These are phyloP conservation scores for Abrus pulchellus DNA, from an alignment of 306 rosid genomes.

Conservation along the genomic window DNA sequence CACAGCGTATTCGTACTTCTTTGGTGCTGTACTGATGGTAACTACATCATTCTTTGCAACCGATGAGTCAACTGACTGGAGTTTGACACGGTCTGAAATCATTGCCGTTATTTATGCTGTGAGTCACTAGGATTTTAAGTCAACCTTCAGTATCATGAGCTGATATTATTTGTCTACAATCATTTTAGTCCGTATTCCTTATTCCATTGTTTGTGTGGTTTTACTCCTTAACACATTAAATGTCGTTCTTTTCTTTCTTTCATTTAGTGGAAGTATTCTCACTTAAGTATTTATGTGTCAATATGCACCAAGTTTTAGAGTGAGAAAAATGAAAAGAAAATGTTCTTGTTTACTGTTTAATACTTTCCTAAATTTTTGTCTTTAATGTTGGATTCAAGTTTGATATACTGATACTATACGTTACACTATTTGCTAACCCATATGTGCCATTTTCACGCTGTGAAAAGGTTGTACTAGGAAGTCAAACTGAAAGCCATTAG, in stretches of 20 bases:
- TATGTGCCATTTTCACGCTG: constrained; percentile 15
- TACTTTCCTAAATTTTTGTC: background rate
- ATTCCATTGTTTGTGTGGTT: constrained; percentile 30
- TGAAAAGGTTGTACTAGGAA: background rate
- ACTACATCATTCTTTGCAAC: constrained; percentile 75
- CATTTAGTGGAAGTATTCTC: constrained; percentile 20
- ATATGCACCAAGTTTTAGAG: constrained; percentile 5
- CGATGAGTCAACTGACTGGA: constrained; percentile 84
- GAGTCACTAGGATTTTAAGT: constrained; percentile 53
- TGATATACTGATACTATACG: background rate
- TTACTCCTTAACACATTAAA: constrained; percentile 28
- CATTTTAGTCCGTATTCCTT: constrained; percentile 39
- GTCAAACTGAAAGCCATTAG: background rate
- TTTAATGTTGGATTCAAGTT: constrained; percentile 15
- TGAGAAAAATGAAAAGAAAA: background rate
- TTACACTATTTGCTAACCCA: background rate
- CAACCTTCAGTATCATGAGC: constrained; percentile 26
- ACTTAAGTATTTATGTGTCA: constrained; percentile 4
- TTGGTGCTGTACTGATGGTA: constrained; percentile 89
- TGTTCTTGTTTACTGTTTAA: constrained; percentile 1
- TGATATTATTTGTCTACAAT: constrained; percentile 22
- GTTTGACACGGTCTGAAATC: constrained; percentile 76
- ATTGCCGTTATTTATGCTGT: constrained; percentile 92
- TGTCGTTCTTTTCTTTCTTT: constrained; percentile 11
- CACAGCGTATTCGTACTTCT: constrained; percentile 86